A percentile compares a stretch with the other conserved stretches of the same genome.
Conservation (phyloP, 257 asterid species). For the Jacaranda copaia region DNA sequence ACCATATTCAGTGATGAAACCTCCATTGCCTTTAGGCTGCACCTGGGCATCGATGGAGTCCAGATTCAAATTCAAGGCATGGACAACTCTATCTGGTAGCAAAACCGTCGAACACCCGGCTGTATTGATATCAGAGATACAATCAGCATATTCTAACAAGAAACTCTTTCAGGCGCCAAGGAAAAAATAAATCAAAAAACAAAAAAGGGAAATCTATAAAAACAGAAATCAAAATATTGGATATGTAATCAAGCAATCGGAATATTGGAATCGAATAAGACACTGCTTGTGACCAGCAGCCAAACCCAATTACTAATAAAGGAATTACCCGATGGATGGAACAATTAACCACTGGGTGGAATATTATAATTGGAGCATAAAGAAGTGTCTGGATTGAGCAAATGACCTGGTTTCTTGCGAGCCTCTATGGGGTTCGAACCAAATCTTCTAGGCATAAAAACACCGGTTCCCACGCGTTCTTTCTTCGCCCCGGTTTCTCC, state of each 20-base stretch:
- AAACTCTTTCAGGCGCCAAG: too few relatives aligned
- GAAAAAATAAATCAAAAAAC: too few relatives aligned
- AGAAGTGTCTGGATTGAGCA: too few relatives aligned
- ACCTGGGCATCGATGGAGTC: constrained; percentile 43
- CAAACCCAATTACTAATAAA: not conserved
- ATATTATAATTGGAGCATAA: not conserved
- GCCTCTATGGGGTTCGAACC: constrained; percentile 43
- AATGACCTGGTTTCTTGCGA: constrained; percentile 58
- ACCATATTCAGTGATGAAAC: constrained; percentile 43
- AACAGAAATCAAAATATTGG: not conserved
- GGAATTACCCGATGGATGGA: not conserved
- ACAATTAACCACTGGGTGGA: too few relatives aligned
- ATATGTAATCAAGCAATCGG: not conserved
- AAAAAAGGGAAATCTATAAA: not conserved
- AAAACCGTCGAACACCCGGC: constrained; percentile 60
- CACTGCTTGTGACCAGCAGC: constrained; percentile 12
- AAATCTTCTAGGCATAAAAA: constrained; percentile 67
- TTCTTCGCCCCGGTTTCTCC: constrained; percentile 51
- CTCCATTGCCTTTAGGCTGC: constrained; percentile 27
- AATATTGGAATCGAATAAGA: not conserved
- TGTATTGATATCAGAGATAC: not conserved
- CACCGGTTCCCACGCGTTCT: constrained; percentile 85
- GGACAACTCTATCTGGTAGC: constrained; percentile 66
- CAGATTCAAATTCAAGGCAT: constrained; percentile 51
- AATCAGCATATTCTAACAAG: not conserved